Percentiles rank a stretch among this genome's conserved stretches.
These are phyloP conservation scores for Pythium phragmiticola DNA, from an alignment of 352 stramenopile species.

Conservation along the genomic window DNA sequence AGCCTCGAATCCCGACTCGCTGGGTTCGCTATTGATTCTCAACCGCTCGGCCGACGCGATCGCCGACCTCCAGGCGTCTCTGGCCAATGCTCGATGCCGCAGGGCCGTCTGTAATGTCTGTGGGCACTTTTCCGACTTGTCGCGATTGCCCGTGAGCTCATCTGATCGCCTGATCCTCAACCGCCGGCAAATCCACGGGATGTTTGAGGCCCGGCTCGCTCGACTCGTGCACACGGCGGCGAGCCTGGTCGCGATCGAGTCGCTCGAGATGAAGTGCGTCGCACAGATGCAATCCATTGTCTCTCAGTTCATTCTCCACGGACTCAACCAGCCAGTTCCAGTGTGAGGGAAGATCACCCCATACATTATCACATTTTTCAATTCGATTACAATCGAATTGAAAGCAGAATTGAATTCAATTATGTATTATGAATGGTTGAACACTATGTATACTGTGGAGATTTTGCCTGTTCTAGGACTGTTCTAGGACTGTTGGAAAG, in stretches of 20 bases:
- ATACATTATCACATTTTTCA: not conserved
- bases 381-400: too few relatives aligned
- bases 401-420: too few relatives aligned
- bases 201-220: not conserved
- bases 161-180: not conserved
- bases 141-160: not conserved
- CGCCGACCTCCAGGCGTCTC: not conserved
- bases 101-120: not conserved
- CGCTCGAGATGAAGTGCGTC: not conserved
- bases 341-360: not conserved
- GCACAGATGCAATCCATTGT: slow-evolving; percentile 1
- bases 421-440: too few relatives aligned
- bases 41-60: slow-evolving; percentile 1
- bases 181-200: not conserved
- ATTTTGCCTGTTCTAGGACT: too few relatives aligned
- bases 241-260: not conserved
- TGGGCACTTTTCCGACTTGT: not conserved
- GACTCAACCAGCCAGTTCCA: not conserved
- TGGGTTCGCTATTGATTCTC: not conserved
- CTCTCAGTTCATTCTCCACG: not conserved
- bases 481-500: too few relatives aligned
- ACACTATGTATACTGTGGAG: too few relatives aligned
- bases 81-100: not conserved
- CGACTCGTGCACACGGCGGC: not conserved
- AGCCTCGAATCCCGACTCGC: not conserved